Percentiles rank a stretch among this genome's conserved stretches.
phyloP scores from a whole-genome alignment of 768 basidiomycete genomes.

The Paxillus rubicundulus region DNA sequence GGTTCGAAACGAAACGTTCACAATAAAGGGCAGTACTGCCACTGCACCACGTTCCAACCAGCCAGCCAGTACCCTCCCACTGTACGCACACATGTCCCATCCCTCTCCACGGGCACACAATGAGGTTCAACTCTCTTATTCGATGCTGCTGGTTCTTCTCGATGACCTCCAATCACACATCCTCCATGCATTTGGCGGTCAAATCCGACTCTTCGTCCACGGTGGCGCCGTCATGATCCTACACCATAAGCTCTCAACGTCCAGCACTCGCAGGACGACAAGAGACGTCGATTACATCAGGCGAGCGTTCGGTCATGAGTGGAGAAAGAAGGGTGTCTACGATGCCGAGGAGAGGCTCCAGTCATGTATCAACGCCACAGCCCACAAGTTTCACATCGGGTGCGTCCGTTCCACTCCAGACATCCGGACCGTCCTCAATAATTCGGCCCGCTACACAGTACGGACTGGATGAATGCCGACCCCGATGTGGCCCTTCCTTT shows the following conservation, averaged over 20 bases:
- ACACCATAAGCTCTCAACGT: conserved; percentile 42
- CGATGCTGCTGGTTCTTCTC: conserved; percentile 45
- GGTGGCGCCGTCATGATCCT: conserved; percentile 76
- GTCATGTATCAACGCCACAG: conserved; percentile 56
- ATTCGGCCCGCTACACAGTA: conserved; percentile 4
- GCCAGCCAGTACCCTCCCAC: background rate
- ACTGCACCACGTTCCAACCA: background rate
- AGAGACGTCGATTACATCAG: conserved; percentile 69
- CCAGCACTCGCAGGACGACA: conserved; percentile 49
- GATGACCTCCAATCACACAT: conserved; percentile 51
- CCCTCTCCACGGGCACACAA: conserved; percentile 26
- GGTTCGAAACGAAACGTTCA: background rate
- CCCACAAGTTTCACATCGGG: conserved; percentile 47
- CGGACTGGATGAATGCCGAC: conserved; percentile 78
- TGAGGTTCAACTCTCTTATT: conserved; percentile 30
- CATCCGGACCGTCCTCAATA: background rate
- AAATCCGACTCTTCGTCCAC: conserved; percentile 62
- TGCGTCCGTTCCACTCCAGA: conserved; percentile 12
- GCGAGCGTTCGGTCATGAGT: conserved; percentile 58
- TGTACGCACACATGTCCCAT: conserved; percentile 15
- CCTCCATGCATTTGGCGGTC: conserved; percentile 43
- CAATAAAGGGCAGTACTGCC: too few relatives aligned
- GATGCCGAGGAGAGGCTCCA: conserved; percentile 57
- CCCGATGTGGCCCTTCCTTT: conserved; percentile 70
- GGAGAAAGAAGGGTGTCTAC: conserved; percentile 42